phyloP scores from a whole-genome alignment of 164 flowering plant species.

The Taxillus chinensis region DNA sequence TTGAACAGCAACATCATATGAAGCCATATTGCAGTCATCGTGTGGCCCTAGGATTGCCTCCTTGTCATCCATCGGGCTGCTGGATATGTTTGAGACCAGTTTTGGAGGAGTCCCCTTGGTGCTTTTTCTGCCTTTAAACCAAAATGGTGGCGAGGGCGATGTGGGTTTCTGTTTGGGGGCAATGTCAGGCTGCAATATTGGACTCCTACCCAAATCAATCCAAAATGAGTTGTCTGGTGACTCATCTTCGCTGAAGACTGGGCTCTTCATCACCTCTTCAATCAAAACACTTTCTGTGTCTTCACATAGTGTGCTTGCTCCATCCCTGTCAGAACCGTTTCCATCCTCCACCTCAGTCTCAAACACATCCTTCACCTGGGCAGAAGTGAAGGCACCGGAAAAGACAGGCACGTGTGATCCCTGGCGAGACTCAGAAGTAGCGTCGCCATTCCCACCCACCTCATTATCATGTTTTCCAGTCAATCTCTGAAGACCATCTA shows the following conservation, averaged over 20 bases:
- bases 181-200: slow-evolving; percentile 45
- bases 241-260: slow-evolving; percentile 85
- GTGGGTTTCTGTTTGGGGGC: slow-evolving; percentile 36
- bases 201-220: slow-evolving; percentile 91
- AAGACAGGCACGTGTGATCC: slow-evolving; percentile 62
- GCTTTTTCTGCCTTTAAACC: slow-evolving; percentile 46
- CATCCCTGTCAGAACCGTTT: slow-evolving; percentile 72
- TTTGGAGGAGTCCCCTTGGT: slow-evolving; percentile 42
- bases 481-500: slow-evolving; percentile 43
- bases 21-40: slow-evolving; percentile 36
- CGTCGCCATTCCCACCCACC: slow-evolving; percentile 32
- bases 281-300: slow-evolving; percentile 72
- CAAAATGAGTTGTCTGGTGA: slow-evolving; percentile 75
- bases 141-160: slow-evolving; percentile 55
- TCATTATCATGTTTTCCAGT: slow-evolving; percentile 32
- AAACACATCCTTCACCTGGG: slow-evolving; percentile 65
- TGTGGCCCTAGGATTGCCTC: slow-evolving; percentile 17
- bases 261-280: slow-evolving; percentile 87
- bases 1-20: slow-evolving; percentile 78
- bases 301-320: slow-evolving; percentile 77
- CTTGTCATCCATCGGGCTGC: slow-evolving; percentile 45
- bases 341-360: slow-evolving; percentile 64
- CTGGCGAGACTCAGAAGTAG: slow-evolving; percentile 20
- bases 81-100: slow-evolving; percentile 28
- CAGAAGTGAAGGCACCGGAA: slow-evolving; percentile 56